Conservation (phyloP, 371 early-diverging fungal species). For the Enteropsectra breve region DNA sequence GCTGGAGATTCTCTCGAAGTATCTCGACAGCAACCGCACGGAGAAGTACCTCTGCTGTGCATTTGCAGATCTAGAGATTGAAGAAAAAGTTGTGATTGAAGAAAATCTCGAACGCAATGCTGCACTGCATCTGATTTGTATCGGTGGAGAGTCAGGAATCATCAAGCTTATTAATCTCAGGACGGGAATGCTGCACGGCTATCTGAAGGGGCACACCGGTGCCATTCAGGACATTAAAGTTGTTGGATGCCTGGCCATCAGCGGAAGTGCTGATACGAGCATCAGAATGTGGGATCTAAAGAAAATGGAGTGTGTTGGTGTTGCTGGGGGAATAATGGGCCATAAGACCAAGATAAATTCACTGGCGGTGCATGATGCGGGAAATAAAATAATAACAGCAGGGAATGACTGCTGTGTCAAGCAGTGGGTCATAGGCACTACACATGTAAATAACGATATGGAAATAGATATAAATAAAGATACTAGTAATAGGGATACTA, state of each 20-base stretch:
- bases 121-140: slow-evolving; percentile 7
- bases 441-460: too few relatives aligned
- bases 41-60: slow-evolving; percentile 42
- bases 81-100: too few relatives aligned
- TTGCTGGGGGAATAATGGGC: slow-evolving; percentile 63
- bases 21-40: slow-evolving; percentile 34
- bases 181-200: slow-evolving; percentile 6
- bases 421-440: slow-evolving; percentile 60
- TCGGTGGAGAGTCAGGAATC: slow-evolving; percentile 36
- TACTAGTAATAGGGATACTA: too few relatives aligned
- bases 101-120: background rate
- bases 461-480: too few relatives aligned
- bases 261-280: slow-evolving; percentile 68
- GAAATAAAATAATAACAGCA: slow-evolving; percentile 64
- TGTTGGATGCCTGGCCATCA: slow-evolving; percentile 62
- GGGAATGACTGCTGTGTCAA: slow-evolving; percentile 66
- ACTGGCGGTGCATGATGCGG: slow-evolving; percentile 62
- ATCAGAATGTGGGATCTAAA: slow-evolving; percentile 69
- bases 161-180: slow-evolving; percentile 43
- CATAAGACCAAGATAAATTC: slow-evolving; percentile 65
- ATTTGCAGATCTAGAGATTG: slow-evolving; percentile 19
- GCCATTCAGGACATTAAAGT: slow-evolving; percentile 31
- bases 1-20: slow-evolving; percentile 12
- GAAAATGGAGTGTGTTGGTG: slow-evolving; percentile 61
- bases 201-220: slow-evolving; percentile 50